phyloP scores from a whole-genome alignment of 148 eudicot genomes.

The Pouteria glomerata region DNA sequence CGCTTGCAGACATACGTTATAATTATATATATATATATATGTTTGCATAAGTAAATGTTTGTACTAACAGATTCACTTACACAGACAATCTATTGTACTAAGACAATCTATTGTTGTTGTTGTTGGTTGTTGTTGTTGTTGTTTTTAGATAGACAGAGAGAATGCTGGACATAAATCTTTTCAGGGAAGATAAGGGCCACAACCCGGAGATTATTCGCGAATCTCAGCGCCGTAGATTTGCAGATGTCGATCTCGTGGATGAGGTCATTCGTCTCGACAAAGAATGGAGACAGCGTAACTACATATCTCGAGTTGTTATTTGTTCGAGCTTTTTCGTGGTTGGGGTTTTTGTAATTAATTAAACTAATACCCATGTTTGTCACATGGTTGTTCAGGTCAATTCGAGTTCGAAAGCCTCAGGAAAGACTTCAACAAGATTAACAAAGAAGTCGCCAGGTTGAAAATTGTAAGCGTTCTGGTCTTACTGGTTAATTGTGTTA shows the following conservation, averaged over 20 bases:
- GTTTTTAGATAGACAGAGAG: constrained; percentile 12
- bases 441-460: constrained; percentile 57
- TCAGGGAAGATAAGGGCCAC: constrained; percentile 70
- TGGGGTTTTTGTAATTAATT: background rate
- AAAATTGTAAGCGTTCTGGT: constrained; percentile 53
- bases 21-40: no score
- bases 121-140: no score
- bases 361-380: background rate
- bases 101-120: no score
- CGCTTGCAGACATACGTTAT: no score
- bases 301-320: background rate
- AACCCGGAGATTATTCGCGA: constrained; percentile 77
- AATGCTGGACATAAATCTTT: constrained; percentile 87
- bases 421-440: constrained; percentile 63
- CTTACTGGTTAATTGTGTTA: background rate
- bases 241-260: constrained; percentile 61
- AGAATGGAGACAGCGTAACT: constrained; percentile 63
- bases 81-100: no score
- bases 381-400: constrained; percentile 46
- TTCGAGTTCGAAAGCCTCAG: constrained; percentile 71
- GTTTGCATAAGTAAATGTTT: no score
- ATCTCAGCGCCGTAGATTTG: constrained; percentile 75
- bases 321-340: background rate
- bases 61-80: no score
- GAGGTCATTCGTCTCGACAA: constrained; percentile 64